Conservation (phyloP, 2,329 filamentous ascomycete species). For the Pyrenochaeta sp. region DNA sequence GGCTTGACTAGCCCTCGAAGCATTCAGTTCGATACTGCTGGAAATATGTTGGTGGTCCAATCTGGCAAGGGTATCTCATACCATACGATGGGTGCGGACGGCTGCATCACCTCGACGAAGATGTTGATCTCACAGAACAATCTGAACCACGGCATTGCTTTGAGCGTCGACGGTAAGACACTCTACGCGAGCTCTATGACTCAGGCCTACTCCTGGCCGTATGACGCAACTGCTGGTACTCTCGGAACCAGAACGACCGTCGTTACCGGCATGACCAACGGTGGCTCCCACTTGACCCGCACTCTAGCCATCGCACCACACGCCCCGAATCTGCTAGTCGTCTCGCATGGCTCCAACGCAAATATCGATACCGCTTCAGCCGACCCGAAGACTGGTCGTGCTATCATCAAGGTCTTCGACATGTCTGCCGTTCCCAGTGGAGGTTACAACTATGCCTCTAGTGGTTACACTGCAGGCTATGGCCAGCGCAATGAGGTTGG, state of each 20-base stretch:
- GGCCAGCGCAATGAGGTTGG: conserved; percentile 77
- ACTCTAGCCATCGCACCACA: conserved; percentile 69
- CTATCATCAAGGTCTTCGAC: conserved; percentile 71
- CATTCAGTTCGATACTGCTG: conserved; percentile 42
- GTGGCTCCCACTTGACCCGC: conserved; percentile 68
- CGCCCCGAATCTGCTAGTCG: conserved; percentile 65
- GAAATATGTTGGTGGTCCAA: conserved; percentile 47
- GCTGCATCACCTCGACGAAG: conserved; percentile 43
- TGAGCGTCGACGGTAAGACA: conserved; percentile 57
- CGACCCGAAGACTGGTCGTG: conserved; percentile 63
- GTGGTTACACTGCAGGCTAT: conserved; percentile 64
- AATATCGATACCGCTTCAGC: conserved; percentile 68
- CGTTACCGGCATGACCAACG: conserved; percentile 64
- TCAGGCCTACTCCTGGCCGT: conserved; percentile 69
- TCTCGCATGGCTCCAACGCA: conserved; percentile 69
- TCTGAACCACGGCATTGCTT: conserved; percentile 61
- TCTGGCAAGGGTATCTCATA: conserved; percentile 45
- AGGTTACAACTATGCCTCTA: conserved; percentile 60
- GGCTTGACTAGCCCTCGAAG: conserved; percentile 42
- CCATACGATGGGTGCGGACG: conserved; percentile 37
- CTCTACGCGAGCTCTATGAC: conserved; percentile 65
- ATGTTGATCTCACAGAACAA: conserved; percentile 42
- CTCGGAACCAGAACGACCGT: conserved; percentile 63
- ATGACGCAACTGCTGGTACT: conserved; percentile 61
- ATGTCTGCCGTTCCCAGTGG: conserved; percentile 51